A percentile compares a stretch with the other conserved stretches of the same genome.
phyloP scores from a whole-genome alignment of 192 early-diverging fungal species.

The Rhizoclosmatium sp. region DNA sequence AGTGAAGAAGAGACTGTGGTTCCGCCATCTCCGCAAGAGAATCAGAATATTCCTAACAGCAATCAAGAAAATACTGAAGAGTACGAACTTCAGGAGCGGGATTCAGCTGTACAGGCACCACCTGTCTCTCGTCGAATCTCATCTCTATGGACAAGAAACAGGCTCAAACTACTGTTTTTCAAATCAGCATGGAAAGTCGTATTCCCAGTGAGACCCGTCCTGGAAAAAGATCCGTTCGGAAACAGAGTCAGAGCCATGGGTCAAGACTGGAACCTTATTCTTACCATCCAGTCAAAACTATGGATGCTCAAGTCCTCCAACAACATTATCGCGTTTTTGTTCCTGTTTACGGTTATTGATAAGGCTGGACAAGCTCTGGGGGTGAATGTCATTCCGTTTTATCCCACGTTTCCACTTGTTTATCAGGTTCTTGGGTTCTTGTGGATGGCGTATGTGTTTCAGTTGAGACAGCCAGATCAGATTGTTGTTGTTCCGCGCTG shows the following conservation, averaged over 20 bases:
- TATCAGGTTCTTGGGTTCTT: neutral
- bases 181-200: neutral
- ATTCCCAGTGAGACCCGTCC: neutral
- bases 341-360: neutral
- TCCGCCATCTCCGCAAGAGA: neutral
- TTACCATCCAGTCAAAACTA: neutral
- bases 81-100: neutral
- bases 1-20: too few species aligned
- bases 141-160: neutral
- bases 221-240: neutral
- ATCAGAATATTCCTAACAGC: neutral
- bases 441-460: slow-evolving; percentile 13
- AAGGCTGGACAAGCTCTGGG: neutral
- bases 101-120: neutral
- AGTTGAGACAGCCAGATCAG: slow-evolving; percentile 21
- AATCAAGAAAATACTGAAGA: neutral
- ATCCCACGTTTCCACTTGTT: slow-evolving; percentile 13
- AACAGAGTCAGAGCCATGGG: neutral
- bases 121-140: neutral
- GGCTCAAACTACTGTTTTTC: neutral
- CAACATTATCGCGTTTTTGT: neutral
- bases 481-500: neutral
- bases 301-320: slow-evolving; percentile 15
- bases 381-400: slow-evolving; percentile 17
- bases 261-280: slow-evolving; percentile 8